Base-by-base conservation (phyloP, 192 early-diverging fungal genomes). In the Phycomyces blakesleeanus region DNA sequence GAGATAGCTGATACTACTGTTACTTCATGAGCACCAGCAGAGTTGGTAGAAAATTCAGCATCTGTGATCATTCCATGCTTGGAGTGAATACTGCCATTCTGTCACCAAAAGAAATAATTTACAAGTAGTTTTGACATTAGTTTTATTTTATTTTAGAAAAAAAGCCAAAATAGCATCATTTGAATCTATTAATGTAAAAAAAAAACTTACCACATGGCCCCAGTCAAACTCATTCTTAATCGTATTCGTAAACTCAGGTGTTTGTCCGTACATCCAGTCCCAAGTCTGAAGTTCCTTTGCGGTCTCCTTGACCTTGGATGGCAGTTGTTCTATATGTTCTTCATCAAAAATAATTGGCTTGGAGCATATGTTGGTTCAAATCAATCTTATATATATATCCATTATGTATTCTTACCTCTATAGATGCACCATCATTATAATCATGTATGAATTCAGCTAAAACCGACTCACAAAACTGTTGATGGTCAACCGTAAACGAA, bases 241-340 rank as follows among this genome's bases (percentile, higher is more conserved):
- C 10, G 75, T 49, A 70, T 88, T 78, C 2, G 78, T 84, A 67
- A 97, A 97, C 66, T 90, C 85, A 25, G 95, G 95, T 7, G 95
- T 96, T 79, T 95, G 91, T 5, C 91, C 93, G 58, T 81, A 95
- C 55, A 85, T 88, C 94, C 95, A 98, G 26, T 94, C 88, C 90
- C 90, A 93, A 10, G 86, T 78, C 68, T 78, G 55, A 40, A 93
- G 61, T 59, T 71, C 68, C 20, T 76, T 34, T 42, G 60, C 53
- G 42, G 68, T 67, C 34, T 71, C 56, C 38, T 55, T 20, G 7
- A 70, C 65, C 34, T 63, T 55, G 16, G 60, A 51, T 11, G 74
- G 74, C 22, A 76, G 41, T 16, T 55, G 29, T 3, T 50, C 44
- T 0, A 37, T 34, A 38, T 59, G 70, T 15, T 11, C 29, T 12